phyloP scores from a whole-genome alignment of 2,329 filamentous ascomycete genomes.

The Davidsoniella neocaledoniae region DNA sequence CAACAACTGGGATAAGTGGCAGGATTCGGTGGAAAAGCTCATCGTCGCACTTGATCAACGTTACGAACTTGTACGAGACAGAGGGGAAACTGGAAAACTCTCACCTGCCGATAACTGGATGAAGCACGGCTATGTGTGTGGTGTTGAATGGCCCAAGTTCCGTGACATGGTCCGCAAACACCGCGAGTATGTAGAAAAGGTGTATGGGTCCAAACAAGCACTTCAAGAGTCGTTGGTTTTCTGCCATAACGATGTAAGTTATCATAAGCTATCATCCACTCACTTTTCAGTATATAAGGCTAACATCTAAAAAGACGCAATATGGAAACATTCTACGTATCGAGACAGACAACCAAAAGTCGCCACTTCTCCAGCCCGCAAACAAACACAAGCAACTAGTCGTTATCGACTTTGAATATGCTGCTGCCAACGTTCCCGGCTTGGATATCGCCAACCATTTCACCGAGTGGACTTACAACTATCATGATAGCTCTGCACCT shows the following conservation, averaged over 20 bases:
- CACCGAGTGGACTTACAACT: conserved; percentile 96
- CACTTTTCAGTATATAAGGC: background rate
- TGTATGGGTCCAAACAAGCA: conserved; percentile 49
- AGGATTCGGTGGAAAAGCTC: conserved; percentile 45
- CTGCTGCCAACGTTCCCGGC: conserved; percentile 71
- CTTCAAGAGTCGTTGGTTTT: conserved; percentile 70
- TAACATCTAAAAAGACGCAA: conserved; percentile 50
- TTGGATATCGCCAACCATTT: conserved; percentile 97
- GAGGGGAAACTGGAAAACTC: conserved; percentile 2
- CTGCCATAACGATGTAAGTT: conserved; percentile 85
- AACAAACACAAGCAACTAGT: conserved; percentile 93
- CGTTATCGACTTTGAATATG: conserved; percentile 97
- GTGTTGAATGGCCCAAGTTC: conserved; percentile 69
- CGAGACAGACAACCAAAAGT: conserved; percentile 51
- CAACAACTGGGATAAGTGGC: conserved; percentile 91
- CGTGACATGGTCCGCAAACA: conserved; percentile 60
- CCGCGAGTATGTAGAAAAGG: conserved; percentile 51
- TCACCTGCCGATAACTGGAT: conserved; percentile 40
- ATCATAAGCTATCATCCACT: background rate
- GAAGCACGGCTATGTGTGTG: conserved; percentile 58
- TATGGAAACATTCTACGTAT: conserved; percentile 90
- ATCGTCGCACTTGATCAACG: conserved; percentile 41
- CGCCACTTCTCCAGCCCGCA: conserved; percentile 69
- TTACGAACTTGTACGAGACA: conserved; percentile 29
- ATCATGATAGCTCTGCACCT: conserved; percentile 53